These are phyloP conservation scores for Rhizophora apiculata DNA, from an alignment of 345 rosid species.

Conservation along the genomic window DNA sequence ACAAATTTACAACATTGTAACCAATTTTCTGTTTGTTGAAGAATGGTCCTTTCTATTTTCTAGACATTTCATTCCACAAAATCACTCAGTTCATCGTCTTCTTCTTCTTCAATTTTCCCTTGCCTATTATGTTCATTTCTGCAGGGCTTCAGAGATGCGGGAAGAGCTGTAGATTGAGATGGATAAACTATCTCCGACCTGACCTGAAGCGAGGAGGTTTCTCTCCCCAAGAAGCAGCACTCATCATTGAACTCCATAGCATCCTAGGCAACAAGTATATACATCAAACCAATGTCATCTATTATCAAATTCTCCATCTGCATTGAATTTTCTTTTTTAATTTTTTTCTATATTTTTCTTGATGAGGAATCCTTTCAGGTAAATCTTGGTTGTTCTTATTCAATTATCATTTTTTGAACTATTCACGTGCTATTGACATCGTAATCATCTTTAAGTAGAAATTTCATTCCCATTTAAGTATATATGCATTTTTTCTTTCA, in stretches of 20 bases:
- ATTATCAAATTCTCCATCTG: background rate
- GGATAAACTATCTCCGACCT: constrained; percentile 92
- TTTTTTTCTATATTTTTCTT: background rate
- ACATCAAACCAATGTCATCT: background rate
- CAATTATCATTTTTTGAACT: too few relatives aligned
- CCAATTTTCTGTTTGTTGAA: too few relatives aligned
- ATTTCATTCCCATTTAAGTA: too few relatives aligned
- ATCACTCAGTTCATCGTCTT: background rate
- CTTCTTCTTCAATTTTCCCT: background rate
- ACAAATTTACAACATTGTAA: too few relatives aligned
- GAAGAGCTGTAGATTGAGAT: constrained; percentile 90
- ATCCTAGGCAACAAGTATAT: constrained; percentile 83
- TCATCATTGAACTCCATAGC: constrained; percentile 89
- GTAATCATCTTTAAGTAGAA: too few relatives aligned
- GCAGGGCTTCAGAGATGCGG: constrained; percentile 93
- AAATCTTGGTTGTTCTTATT: too few relatives aligned
- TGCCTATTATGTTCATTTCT: background rate
- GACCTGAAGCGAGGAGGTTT: constrained; percentile 96
- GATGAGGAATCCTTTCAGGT: too few relatives aligned
- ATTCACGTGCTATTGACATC: too few relatives aligned
- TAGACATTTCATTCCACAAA: background rate
- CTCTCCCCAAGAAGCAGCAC: constrained; percentile 87
- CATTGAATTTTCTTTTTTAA: background rate
- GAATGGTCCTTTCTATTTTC: too few relatives aligned
- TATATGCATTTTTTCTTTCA: background rate